These are phyloP conservation scores for Aspergillus leporis DNA, from an alignment of 495 filamentous ascomycete species.

Conservation along the genomic window DNA sequence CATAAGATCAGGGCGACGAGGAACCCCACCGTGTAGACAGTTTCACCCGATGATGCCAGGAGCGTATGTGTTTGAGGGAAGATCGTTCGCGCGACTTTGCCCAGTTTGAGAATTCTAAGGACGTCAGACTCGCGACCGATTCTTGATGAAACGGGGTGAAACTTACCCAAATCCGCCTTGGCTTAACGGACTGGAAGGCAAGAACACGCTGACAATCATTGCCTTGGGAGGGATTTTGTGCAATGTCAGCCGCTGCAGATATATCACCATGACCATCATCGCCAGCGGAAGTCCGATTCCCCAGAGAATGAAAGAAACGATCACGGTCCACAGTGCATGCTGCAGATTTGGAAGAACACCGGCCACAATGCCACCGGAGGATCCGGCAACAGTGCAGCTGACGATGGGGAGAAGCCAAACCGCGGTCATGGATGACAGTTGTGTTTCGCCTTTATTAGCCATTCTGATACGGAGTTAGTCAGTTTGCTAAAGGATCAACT, in stretches of 20 bases:
- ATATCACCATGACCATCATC: slow-evolving; percentile 56
- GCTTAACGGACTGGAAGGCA: slow-evolving; percentile 62
- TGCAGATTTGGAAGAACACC: slow-evolving; percentile 49
- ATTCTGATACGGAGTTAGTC: slow-evolving; percentile 26
- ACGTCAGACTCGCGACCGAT: neutral
- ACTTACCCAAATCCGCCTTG: slow-evolving; percentile 56
- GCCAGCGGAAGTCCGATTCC: slow-evolving; percentile 59
- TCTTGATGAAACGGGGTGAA: neutral
- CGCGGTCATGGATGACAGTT: slow-evolving; percentile 56
- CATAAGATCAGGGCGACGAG: slow-evolving; percentile 56
- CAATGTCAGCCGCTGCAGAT: slow-evolving; percentile 59
- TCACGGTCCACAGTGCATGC: slow-evolving; percentile 56
- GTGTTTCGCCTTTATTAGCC: slow-evolving; percentile 27
- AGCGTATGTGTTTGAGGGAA: slow-evolving; percentile 54
- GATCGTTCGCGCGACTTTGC: slow-evolving; percentile 46
- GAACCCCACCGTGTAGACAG: slow-evolving; percentile 56
- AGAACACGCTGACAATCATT: slow-evolving; percentile 60
- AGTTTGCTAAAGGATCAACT: neutral
- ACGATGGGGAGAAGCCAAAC: slow-evolving; percentile 63
- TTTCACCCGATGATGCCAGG: slow-evolving; percentile 41
- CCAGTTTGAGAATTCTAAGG: slow-evolving; percentile 53
- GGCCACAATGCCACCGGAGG: slow-evolving; percentile 57
- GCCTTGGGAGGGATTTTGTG: slow-evolving; percentile 58
- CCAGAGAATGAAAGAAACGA: slow-evolving; percentile 59
- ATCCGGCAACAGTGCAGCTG: slow-evolving; percentile 56